phyloP scores from a whole-genome alignment of 805 yeast genomes.

The Candida anglica region DNA sequence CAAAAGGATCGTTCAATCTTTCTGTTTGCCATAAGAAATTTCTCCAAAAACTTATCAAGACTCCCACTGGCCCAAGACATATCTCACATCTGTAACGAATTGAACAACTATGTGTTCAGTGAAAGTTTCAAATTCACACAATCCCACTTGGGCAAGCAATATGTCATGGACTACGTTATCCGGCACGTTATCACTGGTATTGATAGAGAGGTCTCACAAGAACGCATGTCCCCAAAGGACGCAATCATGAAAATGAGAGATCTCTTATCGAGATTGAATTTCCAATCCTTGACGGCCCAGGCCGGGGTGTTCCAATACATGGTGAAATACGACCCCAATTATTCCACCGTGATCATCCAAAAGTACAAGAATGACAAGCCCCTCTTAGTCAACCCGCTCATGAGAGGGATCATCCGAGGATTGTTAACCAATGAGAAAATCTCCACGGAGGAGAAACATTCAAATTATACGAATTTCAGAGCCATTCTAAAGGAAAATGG shows the following conservation, averaged over 20 bases:
- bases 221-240: no score
- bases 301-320: conserved; percentile 19
- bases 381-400: conserved; percentile 12
- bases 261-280: conserved; percentile 12
- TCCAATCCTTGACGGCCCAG: conserved; percentile 9
- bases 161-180: no score
- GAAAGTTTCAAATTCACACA: neutral
- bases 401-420: conserved; percentile 24
- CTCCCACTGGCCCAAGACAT: no score
- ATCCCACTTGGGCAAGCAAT: neutral
- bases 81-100: neutral
- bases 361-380: conserved; percentile 16
- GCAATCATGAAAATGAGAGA: conserved; percentile 14
- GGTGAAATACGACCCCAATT: conserved; percentile 23
- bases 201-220: no score
- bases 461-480: conserved; percentile 14
- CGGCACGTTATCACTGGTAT: no score
- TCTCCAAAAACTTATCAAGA: no score
- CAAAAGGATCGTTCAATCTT: no score
- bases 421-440: conserved; percentile 17
- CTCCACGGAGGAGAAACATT: conserved; percentile 13
- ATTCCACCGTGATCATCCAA: conserved; percentile 20
- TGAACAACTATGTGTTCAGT: neutral
- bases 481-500: conserved; percentile 12
- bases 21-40: no score